Conservation (phyloP, 2,329 filamentous ascomycete species). For the Dendrostoma leiphaemia region DNA sequence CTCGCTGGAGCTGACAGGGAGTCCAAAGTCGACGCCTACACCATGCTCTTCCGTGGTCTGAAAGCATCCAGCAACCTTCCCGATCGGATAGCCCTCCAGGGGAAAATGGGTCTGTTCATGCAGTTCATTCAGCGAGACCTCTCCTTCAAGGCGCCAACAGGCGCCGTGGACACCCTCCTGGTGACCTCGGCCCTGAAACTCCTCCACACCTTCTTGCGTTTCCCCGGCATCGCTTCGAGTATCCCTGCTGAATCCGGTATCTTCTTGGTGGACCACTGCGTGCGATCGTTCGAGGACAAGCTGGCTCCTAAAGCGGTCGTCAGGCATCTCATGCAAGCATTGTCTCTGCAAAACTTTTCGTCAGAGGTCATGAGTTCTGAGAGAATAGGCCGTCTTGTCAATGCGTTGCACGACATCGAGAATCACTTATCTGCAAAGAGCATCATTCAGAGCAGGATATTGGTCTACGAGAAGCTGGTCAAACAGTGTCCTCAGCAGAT, state of each 20-base stretch:
- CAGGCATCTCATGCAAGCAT: conserved; percentile 75
- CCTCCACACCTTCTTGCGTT: conserved; percentile 73
- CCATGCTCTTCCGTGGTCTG: conserved; percentile 71
- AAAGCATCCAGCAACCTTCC: conserved; percentile 82
- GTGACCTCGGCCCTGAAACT: conserved; percentile 76
- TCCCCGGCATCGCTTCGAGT: conserved; percentile 65
- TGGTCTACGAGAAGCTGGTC: conserved; percentile 76
- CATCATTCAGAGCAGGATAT: conserved; percentile 72
- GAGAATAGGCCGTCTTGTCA: conserved; percentile 68
- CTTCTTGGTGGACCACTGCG: conserved; percentile 79
- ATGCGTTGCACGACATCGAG: conserved; percentile 69
- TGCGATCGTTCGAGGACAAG: conserved; percentile 68
- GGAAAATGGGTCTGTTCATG: conserved; percentile 73
- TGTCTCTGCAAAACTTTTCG: conserved; percentile 78
- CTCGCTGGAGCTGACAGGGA: conserved; percentile 72
- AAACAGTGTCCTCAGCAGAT: conserved; percentile 70
- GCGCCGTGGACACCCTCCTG: conserved; percentile 64
- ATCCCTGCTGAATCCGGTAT: conserved; percentile 75
- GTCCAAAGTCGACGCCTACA: conserved; percentile 81
- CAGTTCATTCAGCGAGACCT: conserved; percentile 86
- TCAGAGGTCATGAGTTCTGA: conserved; percentile 70
- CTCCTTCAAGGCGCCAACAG: conserved; percentile 54
- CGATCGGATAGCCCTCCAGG: conserved; percentile 67
- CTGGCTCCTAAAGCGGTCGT: conserved; percentile 72
- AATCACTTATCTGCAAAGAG: conserved; percentile 75